Evolutionary conservation across 164 flowering plant species (phyloP).

Genomic region (Liriodendron chinense): DNA sequence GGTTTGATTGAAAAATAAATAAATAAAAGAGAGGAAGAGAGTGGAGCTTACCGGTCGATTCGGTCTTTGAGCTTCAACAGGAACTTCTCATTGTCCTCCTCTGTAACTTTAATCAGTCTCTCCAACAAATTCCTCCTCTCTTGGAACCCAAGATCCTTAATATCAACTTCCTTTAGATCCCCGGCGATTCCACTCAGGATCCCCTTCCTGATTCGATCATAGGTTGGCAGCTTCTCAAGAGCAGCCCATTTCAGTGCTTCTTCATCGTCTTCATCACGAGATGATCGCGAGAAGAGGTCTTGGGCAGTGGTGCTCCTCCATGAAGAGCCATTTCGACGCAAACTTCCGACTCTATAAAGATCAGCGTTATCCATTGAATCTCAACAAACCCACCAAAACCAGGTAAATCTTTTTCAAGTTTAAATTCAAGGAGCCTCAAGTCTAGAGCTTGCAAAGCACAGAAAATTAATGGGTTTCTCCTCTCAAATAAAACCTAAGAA

Average conservation of each 20-base stretch:
- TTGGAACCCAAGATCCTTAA: slow-evolving; percentile 31
- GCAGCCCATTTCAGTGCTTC: slow-evolving; percentile 59
- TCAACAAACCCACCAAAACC: slow-evolving; percentile 1
- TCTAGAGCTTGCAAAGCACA: background rate
- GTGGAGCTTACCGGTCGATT: slow-evolving; percentile 25
- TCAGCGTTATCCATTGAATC: slow-evolving; percentile 22
- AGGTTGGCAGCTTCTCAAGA: slow-evolving; percentile 48
- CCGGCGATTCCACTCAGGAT: slow-evolving; percentile 27
- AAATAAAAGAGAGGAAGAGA: background rate
- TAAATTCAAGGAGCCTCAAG: background rate
- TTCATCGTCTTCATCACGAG: slow-evolving; percentile 40
- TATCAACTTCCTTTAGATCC: slow-evolving; percentile 27
- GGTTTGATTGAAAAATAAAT: background rate
- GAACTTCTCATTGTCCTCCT: slow-evolving; percentile 66
- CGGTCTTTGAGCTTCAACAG: slow-evolving; percentile 57
- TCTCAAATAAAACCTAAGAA: background rate
- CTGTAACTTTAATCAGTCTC: slow-evolving; percentile 53
- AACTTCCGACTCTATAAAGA: slow-evolving; percentile 21
- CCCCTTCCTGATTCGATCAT: slow-evolving; percentile 40
- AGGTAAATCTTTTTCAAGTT: background rate
- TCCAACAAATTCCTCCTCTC: slow-evolving; percentile 48
- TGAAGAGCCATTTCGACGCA: slow-evolving; percentile 21
- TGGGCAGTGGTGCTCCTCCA: slow-evolving; percentile 28
- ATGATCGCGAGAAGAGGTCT: slow-evolving; percentile 33
- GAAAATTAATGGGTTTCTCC: background rate